phyloP scores from a whole-genome alignment of 1,284 basidiomycete species.

The Rhodotorula sp. region DNA sequence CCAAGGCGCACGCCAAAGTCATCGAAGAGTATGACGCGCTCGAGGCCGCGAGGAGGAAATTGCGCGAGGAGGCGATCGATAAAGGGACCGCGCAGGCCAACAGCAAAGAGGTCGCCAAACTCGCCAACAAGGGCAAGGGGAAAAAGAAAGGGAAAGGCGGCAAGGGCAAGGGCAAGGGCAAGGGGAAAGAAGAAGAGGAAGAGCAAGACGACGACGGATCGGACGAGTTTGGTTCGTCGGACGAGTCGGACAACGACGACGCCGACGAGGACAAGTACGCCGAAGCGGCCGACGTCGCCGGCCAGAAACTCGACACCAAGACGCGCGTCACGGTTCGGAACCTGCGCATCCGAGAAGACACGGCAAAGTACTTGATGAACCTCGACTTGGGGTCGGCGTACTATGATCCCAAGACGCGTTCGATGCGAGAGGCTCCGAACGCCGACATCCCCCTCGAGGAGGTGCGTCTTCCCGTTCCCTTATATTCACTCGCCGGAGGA shows the following conservation, averaged over 20 bases:
- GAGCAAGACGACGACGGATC: constrained; percentile 61
- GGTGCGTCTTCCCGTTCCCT: constrained; percentile 59
- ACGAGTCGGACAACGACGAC: constrained; percentile 51
- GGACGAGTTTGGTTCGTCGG: constrained; percentile 86
- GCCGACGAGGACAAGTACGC: constrained; percentile 91
- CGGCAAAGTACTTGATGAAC: constrained; percentile 98
- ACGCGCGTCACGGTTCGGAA: constrained; percentile 97
- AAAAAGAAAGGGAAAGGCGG: not conserved
- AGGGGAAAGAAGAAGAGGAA: constrained; percentile 54
- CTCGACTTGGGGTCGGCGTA: constrained; percentile 92
- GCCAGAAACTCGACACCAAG: constrained; percentile 96
- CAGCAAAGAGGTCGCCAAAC: constrained; percentile 65
- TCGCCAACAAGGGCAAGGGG: constrained; percentile 70
- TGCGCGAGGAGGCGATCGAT: constrained; percentile 95
- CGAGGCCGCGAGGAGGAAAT: constrained; percentile 81
- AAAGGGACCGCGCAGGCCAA: constrained; percentile 64
- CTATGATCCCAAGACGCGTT: constrained; percentile 98
- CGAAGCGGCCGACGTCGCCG: constrained; percentile 93
- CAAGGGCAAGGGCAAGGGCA: constrained; percentile 3
- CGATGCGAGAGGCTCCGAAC: constrained; percentile 95
- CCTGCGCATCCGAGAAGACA: constrained; percentile 97
- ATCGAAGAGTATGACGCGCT: constrained; percentile 93
- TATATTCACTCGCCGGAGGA: too few relatives aligned
- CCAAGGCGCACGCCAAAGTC: constrained; percentile 73
- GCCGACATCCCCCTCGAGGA: constrained; percentile 77